Percentiles rank a stretch among this genome's conserved stretches.
Evolutionary conservation across 2,329 filamentous ascomycete species (phyloP).

Genomic region (Cladophialophora bantiana): DNA sequence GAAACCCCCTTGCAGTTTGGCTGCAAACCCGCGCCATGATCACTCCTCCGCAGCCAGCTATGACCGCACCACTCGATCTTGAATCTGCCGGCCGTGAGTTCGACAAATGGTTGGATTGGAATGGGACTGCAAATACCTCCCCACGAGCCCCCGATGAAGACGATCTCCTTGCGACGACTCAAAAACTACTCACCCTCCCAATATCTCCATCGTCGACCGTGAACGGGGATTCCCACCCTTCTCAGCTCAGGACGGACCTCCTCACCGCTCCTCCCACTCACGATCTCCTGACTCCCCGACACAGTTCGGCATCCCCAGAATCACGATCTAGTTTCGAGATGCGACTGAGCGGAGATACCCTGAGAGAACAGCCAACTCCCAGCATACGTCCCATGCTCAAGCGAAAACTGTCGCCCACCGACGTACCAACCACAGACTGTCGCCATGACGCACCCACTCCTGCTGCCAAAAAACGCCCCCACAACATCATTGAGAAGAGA

Average conservation of each 20-base stretch:
- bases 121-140: constrained; percentile 29
- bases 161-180: constrained; percentile 6
- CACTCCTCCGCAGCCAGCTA: constrained; percentile 19
- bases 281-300: constrained; percentile 40
- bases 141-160: constrained; percentile 4
- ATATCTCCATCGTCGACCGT: constrained; percentile 40
- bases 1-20: neutral
- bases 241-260: constrained; percentile 30
- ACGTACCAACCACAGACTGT: constrained; percentile 62
- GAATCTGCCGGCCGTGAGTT: constrained; percentile 38
- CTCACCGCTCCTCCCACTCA: constrained; percentile 38
- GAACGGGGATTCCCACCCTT: constrained; percentile 34
- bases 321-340: constrained; percentile 36
- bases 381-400: constrained; percentile 58
- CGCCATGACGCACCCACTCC: constrained; percentile 64
- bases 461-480: constrained; percentile 84
- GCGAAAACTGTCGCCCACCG: constrained; percentile 72
- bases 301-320: constrained; percentile 41
- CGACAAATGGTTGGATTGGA: constrained; percentile 41
- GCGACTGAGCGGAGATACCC: constrained; percentile 40
- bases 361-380: constrained; percentile 32
- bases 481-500: constrained; percentile 98
- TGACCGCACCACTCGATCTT: constrained; percentile 31
- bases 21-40: constrained; percentile 19
- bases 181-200: constrained; percentile 27